Base-by-base conservation (phyloP, 306 rosid species). In the Astragalus glycyphyllos region DNA sequence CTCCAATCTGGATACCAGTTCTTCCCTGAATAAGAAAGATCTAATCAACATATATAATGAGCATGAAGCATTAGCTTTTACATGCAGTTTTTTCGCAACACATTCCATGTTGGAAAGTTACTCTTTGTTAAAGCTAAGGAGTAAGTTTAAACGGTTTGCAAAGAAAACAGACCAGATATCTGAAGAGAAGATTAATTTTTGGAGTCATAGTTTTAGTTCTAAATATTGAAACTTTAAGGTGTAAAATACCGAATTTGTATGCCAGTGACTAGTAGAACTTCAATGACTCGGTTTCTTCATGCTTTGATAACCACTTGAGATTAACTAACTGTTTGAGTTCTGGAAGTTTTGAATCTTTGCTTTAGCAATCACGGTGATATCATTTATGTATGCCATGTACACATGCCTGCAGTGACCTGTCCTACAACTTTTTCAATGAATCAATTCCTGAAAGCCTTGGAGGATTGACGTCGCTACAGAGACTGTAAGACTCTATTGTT, bases 371-470 rank as follows among this genome's bases (percentile, higher is more conserved):
- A 65, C 62, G 58, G 49, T 59, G 38, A 48, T 79, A 49, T 80
- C 53, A 58, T 78, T 54, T 53, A 20, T 71, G 70, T 76, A 63
- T 73, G 10, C 38, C 54, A 26, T 82, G 80, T 69, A 31, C 73
- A 37, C 51, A 11, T 82, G 31, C 31, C 31, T 26, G 72, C 89
- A 91, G 99, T 88, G 99, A 95, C 84, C 82, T 91, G 74, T 91
- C 97, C 58, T 87, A 79, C 84, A 95, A 95, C 86, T 64, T 72
- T 38, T 86, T 95, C 77, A 91, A 95, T 49, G 97, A 90, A 76
- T 86, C 99, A 58, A 81, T 95, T 78, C 96, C 99, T n/a, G 96
- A 91, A 76, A 83, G 90, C 81, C 88, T 91, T 56, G 97, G 97
- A 79, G 86, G 86, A 75, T 72, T 95, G 90, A 86, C 89, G 55